Percentiles rank a stretch among this genome's conserved stretches.
Evolutionary conservation across 768 basidiomycete genomes (phyloP).

Genomic region (Tephrocybe sp.): DNA sequence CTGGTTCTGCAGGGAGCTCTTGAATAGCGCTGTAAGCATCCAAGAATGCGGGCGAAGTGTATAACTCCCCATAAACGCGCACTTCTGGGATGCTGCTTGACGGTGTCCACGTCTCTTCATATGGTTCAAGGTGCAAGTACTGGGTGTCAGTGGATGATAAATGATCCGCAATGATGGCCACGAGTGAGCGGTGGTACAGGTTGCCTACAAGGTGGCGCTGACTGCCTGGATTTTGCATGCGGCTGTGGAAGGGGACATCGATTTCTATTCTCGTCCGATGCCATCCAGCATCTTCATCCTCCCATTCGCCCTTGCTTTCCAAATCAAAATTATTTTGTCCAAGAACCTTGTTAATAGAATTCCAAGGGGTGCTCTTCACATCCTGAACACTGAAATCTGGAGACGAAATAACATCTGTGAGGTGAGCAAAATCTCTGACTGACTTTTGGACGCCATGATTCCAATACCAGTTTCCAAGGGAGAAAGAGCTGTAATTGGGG

Average conservation of each 20-base stretch:
- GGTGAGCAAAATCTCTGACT: slow-evolving; percentile 1
- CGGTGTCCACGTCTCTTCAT: slow-evolving; percentile 14
- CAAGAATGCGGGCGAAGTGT: slow-evolving; percentile 14
- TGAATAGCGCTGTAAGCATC: slow-evolving; percentile 8
- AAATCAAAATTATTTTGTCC: not conserved
- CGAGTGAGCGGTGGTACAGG: slow-evolving; percentile 19
- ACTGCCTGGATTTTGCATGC: slow-evolving; percentile 1
- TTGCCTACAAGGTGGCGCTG: not conserved
- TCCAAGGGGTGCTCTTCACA: too few relatives aligned
- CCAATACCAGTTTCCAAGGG: slow-evolving; percentile 7
- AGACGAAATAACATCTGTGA: slow-evolving; percentile 9
- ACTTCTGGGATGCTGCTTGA: too few relatives aligned
- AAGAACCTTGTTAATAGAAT: too few relatives aligned
- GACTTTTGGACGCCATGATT: slow-evolving; percentile 4
- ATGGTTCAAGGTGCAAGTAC: slow-evolving; percentile 12
- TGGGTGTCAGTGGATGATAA: not conserved
- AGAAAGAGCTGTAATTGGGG: slow-evolving; percentile 8
- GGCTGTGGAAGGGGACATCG: slow-evolving; percentile 9
- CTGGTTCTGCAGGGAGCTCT: not conserved
- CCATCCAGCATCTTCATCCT: slow-evolving; percentile 18
- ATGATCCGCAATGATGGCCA: not conserved
- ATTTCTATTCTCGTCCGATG: slow-evolving; percentile 7
- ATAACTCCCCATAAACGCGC: slow-evolving; percentile 18
- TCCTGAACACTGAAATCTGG: too few relatives aligned
- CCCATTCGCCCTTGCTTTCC: not conserved